Conservation (phyloP, 176 grass and related monocot genomes). For the Phoenix roebelenii region DNA sequence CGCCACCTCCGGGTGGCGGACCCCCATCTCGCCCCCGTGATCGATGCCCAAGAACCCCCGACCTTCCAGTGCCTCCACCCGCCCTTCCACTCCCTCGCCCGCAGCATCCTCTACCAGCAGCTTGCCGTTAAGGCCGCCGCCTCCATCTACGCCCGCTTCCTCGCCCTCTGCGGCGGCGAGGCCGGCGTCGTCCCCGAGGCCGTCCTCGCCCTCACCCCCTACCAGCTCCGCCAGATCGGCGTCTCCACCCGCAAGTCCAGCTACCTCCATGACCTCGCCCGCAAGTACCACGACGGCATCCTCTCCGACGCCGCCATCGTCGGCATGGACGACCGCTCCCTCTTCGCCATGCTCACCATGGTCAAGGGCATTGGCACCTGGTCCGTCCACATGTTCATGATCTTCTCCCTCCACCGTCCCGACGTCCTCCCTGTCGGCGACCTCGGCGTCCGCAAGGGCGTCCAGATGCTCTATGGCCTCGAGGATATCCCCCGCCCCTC, state of each 20-base stretch:
- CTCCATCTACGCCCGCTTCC: conserved; percentile 74
- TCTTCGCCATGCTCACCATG: conserved; percentile 95
- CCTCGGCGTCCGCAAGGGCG: conserved; percentile 82
- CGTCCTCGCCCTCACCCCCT: conserved; percentile 66
- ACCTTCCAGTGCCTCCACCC: conserved; percentile 75
- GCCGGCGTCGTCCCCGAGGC: conserved; percentile 53
- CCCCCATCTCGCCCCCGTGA: no score
- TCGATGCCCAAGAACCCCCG: no score
- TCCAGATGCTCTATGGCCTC: conserved; percentile 72
- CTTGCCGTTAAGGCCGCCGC: conserved; percentile 89
- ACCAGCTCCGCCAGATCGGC: conserved; percentile 93
- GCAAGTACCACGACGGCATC: conserved; percentile 75
- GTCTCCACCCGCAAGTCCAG: conserved; percentile 82
- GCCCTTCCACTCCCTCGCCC: conserved; percentile 82
- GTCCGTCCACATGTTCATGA: conserved; percentile 99
- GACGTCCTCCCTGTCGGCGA: conserved; percentile 85
- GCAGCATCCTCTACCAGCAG: conserved; percentile 94
- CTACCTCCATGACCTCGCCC: conserved; percentile 84
- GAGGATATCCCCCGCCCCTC: conserved; percentile 63
- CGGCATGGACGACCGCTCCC: conserved; percentile 83
- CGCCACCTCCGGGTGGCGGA: no score
- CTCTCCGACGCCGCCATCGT: conserved; percentile 64
- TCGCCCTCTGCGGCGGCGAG: conserved; percentile 71
- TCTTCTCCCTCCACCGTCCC: conserved; percentile 81
- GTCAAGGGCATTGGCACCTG: conserved; percentile 90